These are phyloP conservation scores for Colletotrichum siamense DNA, from an alignment of 2,329 filamentous ascomycete genomes.

Conservation along the genomic window DNA sequence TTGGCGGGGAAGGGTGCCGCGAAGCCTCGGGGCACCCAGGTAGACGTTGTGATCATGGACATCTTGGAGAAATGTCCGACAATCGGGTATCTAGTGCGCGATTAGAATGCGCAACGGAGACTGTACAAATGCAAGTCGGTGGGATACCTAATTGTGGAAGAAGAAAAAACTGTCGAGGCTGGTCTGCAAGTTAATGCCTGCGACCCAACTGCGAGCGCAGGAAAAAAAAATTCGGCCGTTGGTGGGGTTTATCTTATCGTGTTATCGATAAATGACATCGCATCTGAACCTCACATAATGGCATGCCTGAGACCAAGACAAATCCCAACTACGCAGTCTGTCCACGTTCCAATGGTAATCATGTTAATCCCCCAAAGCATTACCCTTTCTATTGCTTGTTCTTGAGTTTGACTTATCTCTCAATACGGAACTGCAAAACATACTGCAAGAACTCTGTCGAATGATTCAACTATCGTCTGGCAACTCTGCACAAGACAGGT, in stretches of 20 bases:
- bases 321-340: not conserved
- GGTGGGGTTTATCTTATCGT: slow-evolving; percentile 24
- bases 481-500: not conserved
- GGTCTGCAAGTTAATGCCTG: not conserved
- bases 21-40: slow-evolving; percentile 80
- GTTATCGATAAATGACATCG: slow-evolving; percentile 11
- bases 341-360: not conserved
- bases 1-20: slow-evolving; percentile 78
- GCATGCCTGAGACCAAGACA: not conserved
- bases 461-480: not conserved
- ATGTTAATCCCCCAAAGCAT: not conserved
- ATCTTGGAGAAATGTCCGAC: slow-evolving; percentile 36
- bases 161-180: not conserved
- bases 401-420: not conserved
- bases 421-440: not conserved
- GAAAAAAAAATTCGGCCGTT: slow-evolving; percentile 19
- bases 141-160: not conserved
- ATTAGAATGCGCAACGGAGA: not conserved
- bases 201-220: not conserved
- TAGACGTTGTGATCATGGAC: slow-evolving; percentile 79
- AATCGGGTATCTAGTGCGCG: not conserved
- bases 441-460: not conserved
- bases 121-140: not conserved
- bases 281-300: not conserved
- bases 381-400: not conserved